Conservation (phyloP, 495 filamentous ascomycete species). For the Penicillium maclennaniae region DNA sequence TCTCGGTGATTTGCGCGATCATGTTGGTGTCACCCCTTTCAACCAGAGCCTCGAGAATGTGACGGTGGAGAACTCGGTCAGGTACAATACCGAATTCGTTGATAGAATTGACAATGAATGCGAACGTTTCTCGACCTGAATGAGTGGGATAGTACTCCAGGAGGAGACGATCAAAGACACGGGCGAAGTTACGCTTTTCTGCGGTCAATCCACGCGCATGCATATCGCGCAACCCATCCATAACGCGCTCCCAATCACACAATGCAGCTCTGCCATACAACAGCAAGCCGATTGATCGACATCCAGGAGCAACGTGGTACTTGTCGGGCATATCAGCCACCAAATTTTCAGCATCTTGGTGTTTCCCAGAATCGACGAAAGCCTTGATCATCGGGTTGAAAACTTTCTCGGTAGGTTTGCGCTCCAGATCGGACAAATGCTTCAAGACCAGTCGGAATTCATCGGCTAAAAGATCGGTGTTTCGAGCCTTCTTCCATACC, state of each 20-base stretch:
- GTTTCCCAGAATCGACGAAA: constrained; percentile 35
- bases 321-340: constrained; percentile 32
- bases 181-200: constrained; percentile 25
- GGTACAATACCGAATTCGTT: constrained; percentile 35
- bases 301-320: constrained; percentile 29
- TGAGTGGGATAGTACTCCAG: constrained; percentile 42
- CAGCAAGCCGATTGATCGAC: constrained; percentile 39
- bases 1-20: constrained; percentile 22
- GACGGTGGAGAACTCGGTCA: constrained; percentile 38
- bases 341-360: constrained; percentile 36
- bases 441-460: constrained; percentile 32
- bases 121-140: constrained; percentile 27
- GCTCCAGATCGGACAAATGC: constrained; percentile 22
- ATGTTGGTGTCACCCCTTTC: constrained; percentile 35
- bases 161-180: constrained; percentile 42
- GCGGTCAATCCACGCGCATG: constrained; percentile 30
- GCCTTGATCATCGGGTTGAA: constrained; percentile 43
- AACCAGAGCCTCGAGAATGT: constrained; percentile 40
- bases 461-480: constrained; percentile 33
- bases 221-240: constrained; percentile 37
- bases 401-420: constrained; percentile 36
- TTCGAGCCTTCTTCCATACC: constrained; percentile 43
- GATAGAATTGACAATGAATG: constrained; percentile 35
- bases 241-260: constrained; percentile 44
- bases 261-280: constrained; percentile 32